Evolutionary conservation across 305 asterid species (phyloP), one percentile per base, ranked within the genome.

Genomic region (Caryopteris hybrid): DNA sequence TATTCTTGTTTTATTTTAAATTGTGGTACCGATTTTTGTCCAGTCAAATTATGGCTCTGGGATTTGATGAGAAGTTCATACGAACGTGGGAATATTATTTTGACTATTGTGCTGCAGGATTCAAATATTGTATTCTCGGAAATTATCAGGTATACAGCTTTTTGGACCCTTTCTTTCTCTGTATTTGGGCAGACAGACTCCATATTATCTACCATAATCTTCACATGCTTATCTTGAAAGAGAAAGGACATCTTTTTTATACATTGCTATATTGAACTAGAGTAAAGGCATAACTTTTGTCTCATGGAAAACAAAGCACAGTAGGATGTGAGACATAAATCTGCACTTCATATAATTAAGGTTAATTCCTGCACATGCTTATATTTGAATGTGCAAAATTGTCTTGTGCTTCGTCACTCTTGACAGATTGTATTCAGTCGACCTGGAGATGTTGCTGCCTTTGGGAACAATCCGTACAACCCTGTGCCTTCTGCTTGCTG

Each of bases 41-140:
- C 57, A 86, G 94, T 63, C 18, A 80, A 77, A 78, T 89, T 54
- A 48, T 66, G 33, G 84, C 67, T 7, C 71, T 86, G 41, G 90
- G 92, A 45, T 88, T 85, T 51, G 76, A 82, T 42, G 81, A 86
- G 33, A 86, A 75, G 69, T 86, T 88, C 86, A 66, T 84, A 61
- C 64, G 90, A 31, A 82, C 86, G 11, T 86, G 86, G 86, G 92
- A 82, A 46, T 88, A 88, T 76, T 88, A 85, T 69, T 89, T 85
- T 23, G 84, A 84, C 71, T 88, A 82, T 48, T 75, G 68, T 57
- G 86, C 86, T 3, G 87, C 95, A 59, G 95, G 89, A 64, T 88
- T 82, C 47, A 84, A 75, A 66, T 57, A 76, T 20, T 60, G 80
- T 47, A 72, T 83, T 2, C 34, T 84, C 7, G 86, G 85, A 58